Evolutionary conservation across 2,329 filamentous ascomycete species (phyloP).

Genomic region (Botrytis fabae): DNA sequence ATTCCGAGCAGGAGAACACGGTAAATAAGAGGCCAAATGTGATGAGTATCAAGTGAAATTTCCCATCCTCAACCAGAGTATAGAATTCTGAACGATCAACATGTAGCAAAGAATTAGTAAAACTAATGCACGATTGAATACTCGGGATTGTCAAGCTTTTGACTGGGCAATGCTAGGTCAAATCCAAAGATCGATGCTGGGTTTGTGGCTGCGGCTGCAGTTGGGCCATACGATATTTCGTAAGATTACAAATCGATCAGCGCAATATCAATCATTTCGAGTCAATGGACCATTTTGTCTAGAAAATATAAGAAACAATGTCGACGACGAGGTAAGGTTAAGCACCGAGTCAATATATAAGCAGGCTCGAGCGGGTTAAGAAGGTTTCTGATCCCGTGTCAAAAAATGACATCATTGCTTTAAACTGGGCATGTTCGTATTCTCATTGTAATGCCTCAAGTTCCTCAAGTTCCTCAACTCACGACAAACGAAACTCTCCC

Average conservation of each 20-base stretch:
- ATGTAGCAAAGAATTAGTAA: neutral
- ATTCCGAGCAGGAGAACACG: neutral
- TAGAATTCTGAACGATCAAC: neutral
- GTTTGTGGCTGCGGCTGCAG: neutral
- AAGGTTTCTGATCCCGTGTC: neutral
- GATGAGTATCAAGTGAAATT: neutral
- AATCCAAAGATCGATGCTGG: neutral
- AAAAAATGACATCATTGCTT: slow-evolving; percentile 8
- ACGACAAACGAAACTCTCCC: neutral
- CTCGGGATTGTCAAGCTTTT: neutral
- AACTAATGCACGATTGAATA: neutral
- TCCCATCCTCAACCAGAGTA: neutral
- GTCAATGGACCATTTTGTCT: neutral
- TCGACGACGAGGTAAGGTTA: neutral
- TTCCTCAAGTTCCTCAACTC: neutral
- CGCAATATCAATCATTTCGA: neutral
- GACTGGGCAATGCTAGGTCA: neutral
- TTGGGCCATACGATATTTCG: neutral
- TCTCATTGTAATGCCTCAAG: too few relatives aligned
- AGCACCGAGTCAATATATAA: neutral
- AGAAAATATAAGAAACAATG: neutral
- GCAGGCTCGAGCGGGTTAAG: neutral
- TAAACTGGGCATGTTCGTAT: neutral
- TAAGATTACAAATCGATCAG: neutral
- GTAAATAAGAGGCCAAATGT: neutral